A percentile compares a stretch with the other conserved stretches of the same genome.
Conservation (phyloP, 768 basidiomycete genomes). For the Mycena latifolia region DNA sequence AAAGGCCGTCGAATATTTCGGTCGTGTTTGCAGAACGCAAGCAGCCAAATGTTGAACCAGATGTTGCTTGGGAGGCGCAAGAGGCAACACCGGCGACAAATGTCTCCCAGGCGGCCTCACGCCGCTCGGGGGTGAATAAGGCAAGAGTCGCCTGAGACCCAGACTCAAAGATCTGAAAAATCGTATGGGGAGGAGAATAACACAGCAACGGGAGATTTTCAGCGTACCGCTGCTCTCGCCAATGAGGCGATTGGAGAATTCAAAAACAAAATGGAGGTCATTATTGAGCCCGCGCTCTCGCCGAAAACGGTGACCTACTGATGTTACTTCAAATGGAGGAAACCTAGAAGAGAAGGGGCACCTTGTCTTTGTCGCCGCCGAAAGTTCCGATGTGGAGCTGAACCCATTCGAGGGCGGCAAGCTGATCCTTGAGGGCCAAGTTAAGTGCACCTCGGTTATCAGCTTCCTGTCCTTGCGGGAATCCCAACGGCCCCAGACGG, state of each 20-base stretch:
- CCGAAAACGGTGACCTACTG: constrained; percentile 59
- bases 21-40: constrained; percentile 43
- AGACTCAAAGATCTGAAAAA: constrained; percentile 56
- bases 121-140: constrained; percentile 44
- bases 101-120: constrained; percentile 45
- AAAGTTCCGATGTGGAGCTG: constrained; percentile 66
- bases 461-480: constrained; percentile 55
- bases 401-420: constrained; percentile 60
- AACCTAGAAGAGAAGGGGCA: constrained; percentile 12
- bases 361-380: constrained; percentile 68
- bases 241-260: constrained; percentile 43
- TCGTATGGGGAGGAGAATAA: neutral
- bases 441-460: constrained; percentile 48
- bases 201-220: neutral
- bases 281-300: constrained; percentile 62
- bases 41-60: constrained; percentile 48
- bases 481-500: constrained; percentile 60
- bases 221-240: constrained; percentile 48
- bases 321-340: neutral
- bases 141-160: constrained; percentile 49
- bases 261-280: constrained; percentile 51
- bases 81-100: constrained; percentile 45
- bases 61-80: constrained; percentile 41
- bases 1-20: constrained; percentile 45
- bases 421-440: constrained; percentile 55